These are phyloP conservation scores for Heterotrichella gracilis DNA, from an alignment of 352 stramenopile species.

Conservation along the genomic window DNA sequence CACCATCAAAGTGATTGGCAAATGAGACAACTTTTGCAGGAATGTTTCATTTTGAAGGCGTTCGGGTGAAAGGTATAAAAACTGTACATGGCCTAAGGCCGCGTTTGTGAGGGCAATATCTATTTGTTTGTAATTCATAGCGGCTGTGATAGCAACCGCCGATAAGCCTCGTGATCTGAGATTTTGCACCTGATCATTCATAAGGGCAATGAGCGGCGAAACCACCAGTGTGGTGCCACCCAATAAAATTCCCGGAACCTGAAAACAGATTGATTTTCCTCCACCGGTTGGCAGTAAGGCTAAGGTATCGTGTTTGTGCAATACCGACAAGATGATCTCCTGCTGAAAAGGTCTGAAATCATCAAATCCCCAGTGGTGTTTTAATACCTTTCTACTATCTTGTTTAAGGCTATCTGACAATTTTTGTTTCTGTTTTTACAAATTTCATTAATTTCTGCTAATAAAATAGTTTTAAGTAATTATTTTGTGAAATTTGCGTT, in stretches of 20 bases:
- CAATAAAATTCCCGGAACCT: slow-evolving; percentile 26
- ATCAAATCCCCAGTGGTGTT: background rate
- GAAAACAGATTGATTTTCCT: slow-evolving; percentile 30
- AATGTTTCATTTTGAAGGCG: slow-evolving; percentile 18
- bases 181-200: slow-evolving; percentile 26
- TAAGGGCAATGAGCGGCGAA: slow-evolving; percentile 28
- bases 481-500: too few relatives aligned
- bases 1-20: slow-evolving; percentile 23
- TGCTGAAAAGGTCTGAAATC: background rate
- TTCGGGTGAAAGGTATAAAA: slow-evolving; percentile 30
- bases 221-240: slow-evolving; percentile 22
- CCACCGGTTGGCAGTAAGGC: slow-evolving; percentile 27
- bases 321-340: background rate
- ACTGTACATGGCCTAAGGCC: slow-evolving; percentile 23
- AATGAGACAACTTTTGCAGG: slow-evolving; percentile 17
- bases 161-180: slow-evolving; percentile 16
- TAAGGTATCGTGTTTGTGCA: slow-evolving; percentile 20
- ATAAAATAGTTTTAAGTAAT: too few relatives aligned
- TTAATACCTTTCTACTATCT: background rate
- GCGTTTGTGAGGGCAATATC: slow-evolving; percentile 15
- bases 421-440: too few relatives aligned
- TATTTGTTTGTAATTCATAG: slow-evolving; percentile 17
- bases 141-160: slow-evolving; percentile 14
- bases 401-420: background rate
- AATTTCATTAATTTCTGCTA: too few relatives aligned